Evolutionary conservation across 1,284 basidiomycete species (phyloP).

Genomic region (Phellopilus nigrolimitatus): DNA sequence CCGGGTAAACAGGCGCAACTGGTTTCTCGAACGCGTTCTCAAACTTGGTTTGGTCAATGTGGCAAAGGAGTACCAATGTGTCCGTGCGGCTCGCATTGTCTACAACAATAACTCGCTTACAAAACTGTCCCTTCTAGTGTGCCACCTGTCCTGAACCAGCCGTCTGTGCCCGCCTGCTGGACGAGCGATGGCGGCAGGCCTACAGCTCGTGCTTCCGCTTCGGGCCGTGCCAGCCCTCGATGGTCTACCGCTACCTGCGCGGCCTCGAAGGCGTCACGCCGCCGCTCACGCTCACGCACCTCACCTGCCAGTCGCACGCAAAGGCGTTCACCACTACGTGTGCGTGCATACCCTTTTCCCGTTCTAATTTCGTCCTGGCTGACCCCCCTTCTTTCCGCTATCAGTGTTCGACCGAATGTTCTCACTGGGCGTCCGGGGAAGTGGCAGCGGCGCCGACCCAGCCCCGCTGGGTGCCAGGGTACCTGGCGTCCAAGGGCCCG

Average conservation of each 20-base stretch:
- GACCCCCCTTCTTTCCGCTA: conserved; percentile 4
- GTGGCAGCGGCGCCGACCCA: conserved; percentile 48
- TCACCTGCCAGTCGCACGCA: conserved; percentile 82
- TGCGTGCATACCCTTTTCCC: conserved; percentile 36
- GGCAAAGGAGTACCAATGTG: conserved; percentile 87
- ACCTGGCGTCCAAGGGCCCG: conserved; percentile 55
- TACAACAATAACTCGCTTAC: conserved; percentile 1
- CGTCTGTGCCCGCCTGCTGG: conserved; percentile 79
- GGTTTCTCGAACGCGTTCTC: conserved; percentile 91
- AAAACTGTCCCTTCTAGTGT: conserved; percentile 45
- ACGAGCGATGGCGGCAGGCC: conserved; percentile 90
- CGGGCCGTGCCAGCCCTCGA: conserved; percentile 82
- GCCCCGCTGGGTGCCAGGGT: conserved; percentile 55
- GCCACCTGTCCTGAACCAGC: conserved; percentile 77
- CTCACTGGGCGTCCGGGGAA: conserved; percentile 70
- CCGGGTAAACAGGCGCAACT: conserved; percentile 57
- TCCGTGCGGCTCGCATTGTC: conserved; percentile 33
- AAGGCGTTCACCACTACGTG: conserved; percentile 81
- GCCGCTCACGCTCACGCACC: conserved; percentile 73
- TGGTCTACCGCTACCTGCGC: conserved; percentile 85
- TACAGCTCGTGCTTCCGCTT: conserved; percentile 86
- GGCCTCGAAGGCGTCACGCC: conserved; percentile 80
- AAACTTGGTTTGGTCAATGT: conserved; percentile 86
- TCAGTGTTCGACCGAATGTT: conserved; percentile 92
- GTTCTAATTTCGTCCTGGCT: conserved; percentile 2